Evolutionary conservation across 805 yeast genomes (phyloP).

Genomic region (Lachancea lanzarotensis): DNA sequence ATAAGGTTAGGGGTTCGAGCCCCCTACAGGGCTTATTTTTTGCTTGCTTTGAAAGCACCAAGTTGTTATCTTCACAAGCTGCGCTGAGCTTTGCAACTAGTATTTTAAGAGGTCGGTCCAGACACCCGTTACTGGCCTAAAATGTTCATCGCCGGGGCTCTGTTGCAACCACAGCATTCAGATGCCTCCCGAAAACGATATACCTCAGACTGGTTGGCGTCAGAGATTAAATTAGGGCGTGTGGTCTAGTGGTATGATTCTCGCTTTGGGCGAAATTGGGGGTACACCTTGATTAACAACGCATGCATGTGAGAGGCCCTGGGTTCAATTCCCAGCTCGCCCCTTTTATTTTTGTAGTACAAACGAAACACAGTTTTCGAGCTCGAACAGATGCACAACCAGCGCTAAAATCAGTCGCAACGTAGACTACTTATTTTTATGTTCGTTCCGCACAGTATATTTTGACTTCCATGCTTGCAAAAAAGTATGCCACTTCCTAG

Average conservation of each 20-base stretch:
- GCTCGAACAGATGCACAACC: too few species aligned
- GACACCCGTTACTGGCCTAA: too few species aligned
- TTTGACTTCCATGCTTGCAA: too few species aligned
- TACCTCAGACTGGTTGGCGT: slow-evolving; percentile 33
- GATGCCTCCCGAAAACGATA: too few species aligned
- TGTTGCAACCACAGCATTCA: too few species aligned
- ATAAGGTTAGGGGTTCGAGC: slow-evolving; percentile 26
- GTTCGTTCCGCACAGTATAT: too few species aligned
- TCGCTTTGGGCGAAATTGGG: slow-evolving; percentile 31
- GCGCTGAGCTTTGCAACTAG: too few species aligned
- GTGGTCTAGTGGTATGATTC: slow-evolving; percentile 21
- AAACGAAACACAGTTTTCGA: background rate
- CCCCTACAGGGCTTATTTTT: slow-evolving; percentile 21
- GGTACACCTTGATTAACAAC: slow-evolving; percentile 1
- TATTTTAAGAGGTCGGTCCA: too few species aligned
- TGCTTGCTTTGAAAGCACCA: background rate
- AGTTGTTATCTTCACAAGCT: too few species aligned
- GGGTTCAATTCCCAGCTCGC: slow-evolving; percentile 49
- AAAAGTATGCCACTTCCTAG: background rate
- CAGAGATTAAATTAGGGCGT: slow-evolving; percentile 8
- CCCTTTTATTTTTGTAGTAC: slow-evolving; percentile 22
- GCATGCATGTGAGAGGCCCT: slow-evolving; percentile 50
- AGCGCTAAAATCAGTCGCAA: too few species aligned
- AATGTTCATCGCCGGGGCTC: too few species aligned
- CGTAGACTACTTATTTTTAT: too few species aligned